phyloP scores from a whole-genome alignment of 2,329 filamentous ascomycete species.

The Pyrenophora teres region DNA sequence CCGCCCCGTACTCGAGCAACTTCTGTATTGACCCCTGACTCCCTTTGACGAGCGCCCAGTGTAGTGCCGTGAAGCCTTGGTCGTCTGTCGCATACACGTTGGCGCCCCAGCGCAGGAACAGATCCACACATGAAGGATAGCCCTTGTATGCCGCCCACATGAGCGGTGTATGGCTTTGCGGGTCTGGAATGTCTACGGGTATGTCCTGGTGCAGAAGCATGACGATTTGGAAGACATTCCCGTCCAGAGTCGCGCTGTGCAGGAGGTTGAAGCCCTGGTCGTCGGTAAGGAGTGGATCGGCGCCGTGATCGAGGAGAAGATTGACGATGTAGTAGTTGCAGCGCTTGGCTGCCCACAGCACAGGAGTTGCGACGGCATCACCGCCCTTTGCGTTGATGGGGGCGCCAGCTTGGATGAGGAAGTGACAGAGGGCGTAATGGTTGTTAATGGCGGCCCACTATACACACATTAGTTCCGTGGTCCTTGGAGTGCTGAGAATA shows the following conservation, averaged over 20 bases:
- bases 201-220: conserved; percentile 94
- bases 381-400: conserved; percentile 95
- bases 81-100: conserved; percentile 90
- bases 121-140: conserved; percentile 85
- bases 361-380: conserved; percentile 89
- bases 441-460: conserved; percentile 99
- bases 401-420: conserved; percentile 82
- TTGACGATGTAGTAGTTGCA: conserved; percentile 97
- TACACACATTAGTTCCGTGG: conserved; percentile 14
- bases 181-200: conserved; percentile 87
- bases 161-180: conserved; percentile 86
- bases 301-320: conserved; percentile 86
- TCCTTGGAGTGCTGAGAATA: background rate
- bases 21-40: conserved; percentile 89
- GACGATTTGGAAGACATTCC: conserved; percentile 87
- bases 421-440: conserved; percentile 95
- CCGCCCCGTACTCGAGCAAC: conserved; percentile 91
- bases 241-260: conserved; percentile 95
- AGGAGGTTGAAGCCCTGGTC: conserved; percentile 97
- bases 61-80: conserved; percentile 89
- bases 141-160: conserved; percentile 99
- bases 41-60: conserved; percentile 96
- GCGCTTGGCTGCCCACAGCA: conserved; percentile 95
- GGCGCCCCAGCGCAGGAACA: conserved; percentile 93
- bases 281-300: conserved; percentile 89